phyloP scores from a whole-genome alignment of 2,329 filamentous ascomycete genomes.

The Beauveria varroae region DNA sequence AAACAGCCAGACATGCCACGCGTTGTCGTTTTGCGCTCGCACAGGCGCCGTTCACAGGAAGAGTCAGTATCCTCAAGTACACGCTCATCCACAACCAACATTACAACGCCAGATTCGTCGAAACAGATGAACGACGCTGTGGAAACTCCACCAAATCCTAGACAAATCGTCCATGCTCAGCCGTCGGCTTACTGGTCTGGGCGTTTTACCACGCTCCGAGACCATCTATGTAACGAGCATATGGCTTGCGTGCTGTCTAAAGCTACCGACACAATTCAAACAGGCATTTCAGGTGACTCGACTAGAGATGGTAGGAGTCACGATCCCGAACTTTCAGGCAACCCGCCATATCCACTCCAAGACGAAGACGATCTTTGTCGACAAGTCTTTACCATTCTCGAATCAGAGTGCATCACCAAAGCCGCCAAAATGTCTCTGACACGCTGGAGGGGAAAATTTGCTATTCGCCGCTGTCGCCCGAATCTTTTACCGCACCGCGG shows the following conservation, averaged over 20 bases:
- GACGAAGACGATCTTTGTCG: constrained; percentile 36
- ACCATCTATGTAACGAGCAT: constrained; percentile 31
- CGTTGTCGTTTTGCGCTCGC: constrained; percentile 11
- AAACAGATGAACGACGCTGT: not conserved
- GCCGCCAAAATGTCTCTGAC: constrained; percentile 41
- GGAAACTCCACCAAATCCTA: not conserved
- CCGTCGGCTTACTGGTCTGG: constrained; percentile 53
- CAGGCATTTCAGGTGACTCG: not conserved
- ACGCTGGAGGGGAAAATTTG: constrained; percentile 43
- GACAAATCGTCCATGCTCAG: constrained; percentile 34
- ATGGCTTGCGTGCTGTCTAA: constrained; percentile 2
- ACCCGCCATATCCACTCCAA: constrained; percentile 6
- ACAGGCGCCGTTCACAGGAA: constrained; percentile 14
- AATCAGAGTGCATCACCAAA: constrained; percentile 36
- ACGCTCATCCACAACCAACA: constrained; percentile 9
- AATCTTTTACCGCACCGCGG: constrained; percentile 33
- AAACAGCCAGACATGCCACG: constrained; percentile 9
- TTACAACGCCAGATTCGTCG: constrained; percentile 3
- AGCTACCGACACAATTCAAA: not conserved
- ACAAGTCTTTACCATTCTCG: constrained; percentile 40
- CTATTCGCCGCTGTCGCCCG: constrained; percentile 30
- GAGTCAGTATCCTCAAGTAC: constrained; percentile 17
- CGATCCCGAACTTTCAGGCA: not conserved
- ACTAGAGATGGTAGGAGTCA: not conserved
- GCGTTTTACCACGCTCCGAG: constrained; percentile 49